These are phyloP conservation scores for Drosera capensis DNA, from an alignment of 148 eudicot genomes.

Conservation along the genomic window DNA sequence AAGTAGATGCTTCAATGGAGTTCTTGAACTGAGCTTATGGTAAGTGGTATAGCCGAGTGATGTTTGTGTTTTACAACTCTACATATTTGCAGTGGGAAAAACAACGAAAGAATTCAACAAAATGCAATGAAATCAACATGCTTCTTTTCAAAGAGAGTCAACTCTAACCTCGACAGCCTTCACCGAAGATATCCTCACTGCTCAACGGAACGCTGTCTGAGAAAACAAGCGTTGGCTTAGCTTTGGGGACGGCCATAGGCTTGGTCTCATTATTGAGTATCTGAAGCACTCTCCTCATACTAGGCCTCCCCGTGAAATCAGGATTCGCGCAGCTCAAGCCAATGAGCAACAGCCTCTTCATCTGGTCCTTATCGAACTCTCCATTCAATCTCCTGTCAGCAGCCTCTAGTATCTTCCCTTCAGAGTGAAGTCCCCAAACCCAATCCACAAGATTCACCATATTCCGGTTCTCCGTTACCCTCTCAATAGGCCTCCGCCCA, in stretches of 20 bases:
- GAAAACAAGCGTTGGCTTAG: slow-evolving; percentile 49
- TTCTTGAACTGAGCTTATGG: too few relatives aligned
- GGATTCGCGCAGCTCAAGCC: slow-evolving; percentile 79
- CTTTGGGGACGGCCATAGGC: slow-evolving; percentile 29
- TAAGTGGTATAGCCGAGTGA: too few relatives aligned
- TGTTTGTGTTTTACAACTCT: too few relatives aligned
- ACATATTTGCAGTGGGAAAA: too few relatives aligned
- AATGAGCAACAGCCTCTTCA: slow-evolving; percentile 46
- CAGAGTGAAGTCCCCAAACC: slow-evolving; percentile 57
- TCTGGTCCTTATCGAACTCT: slow-evolving; percentile 31
- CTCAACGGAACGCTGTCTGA: slow-evolving; percentile 44
- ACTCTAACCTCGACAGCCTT: slow-evolving; percentile 18
- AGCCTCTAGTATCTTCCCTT: slow-evolving; percentile 43
- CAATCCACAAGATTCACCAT: slow-evolving; percentile 70
- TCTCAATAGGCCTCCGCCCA: slow-evolving; percentile 68
- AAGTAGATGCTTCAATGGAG: too few relatives aligned
- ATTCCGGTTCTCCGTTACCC: slow-evolving; percentile 23
- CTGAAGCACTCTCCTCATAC: slow-evolving; percentile 71
- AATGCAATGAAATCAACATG: too few relatives aligned
- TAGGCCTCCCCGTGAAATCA: slow-evolving; percentile 48
- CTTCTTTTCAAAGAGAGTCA: slow-evolving; percentile 1
- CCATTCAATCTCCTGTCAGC: slow-evolving; percentile 39
- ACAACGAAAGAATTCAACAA: too few relatives aligned
- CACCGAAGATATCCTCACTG: slow-evolving; percentile 48
- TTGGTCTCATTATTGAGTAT: slow-evolving; percentile 46